Evolutionary conservation across 2,329 filamentous ascomycete genomes (phyloP).

Genomic region (Leptodontidium sp.): DNA sequence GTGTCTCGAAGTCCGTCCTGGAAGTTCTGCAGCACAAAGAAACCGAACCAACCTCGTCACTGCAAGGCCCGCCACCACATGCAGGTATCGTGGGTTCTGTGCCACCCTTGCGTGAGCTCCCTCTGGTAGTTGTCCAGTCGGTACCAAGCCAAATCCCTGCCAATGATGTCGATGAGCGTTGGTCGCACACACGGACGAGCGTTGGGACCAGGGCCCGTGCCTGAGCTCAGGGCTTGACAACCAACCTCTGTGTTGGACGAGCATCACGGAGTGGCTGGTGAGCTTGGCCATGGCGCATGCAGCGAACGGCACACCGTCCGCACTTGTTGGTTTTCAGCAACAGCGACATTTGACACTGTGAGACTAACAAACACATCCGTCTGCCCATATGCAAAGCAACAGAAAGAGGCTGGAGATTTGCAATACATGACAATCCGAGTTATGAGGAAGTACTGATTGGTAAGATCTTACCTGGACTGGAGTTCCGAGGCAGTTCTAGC

Average conservation of each 20-base stretch:
- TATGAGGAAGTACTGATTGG: too few relatives aligned
- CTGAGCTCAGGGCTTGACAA: conserved; percentile 17
- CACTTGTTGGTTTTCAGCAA: background rate
- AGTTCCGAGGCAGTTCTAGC: background rate
- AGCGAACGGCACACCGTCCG: background rate
- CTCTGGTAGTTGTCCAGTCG: background rate
- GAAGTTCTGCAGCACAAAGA: conserved; percentile 20
- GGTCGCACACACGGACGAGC: background rate
- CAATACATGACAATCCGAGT: background rate
- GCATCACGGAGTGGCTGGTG: conserved; percentile 23
- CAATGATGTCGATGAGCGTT: conserved; percentile 28
- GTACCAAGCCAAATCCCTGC: conserved; percentile 21
- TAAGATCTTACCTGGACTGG: background rate
- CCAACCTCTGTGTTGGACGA: conserved; percentile 9
- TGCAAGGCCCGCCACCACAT: conserved; percentile 18
- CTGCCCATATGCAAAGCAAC: background rate
- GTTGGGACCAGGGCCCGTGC: conserved; percentile 21
- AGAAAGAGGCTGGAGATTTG: background rate
- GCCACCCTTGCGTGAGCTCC: background rate
- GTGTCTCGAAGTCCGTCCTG: conserved; percentile 3
- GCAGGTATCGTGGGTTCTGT: conserved; percentile 22
- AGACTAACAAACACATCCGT: background rate
- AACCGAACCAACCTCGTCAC: conserved; percentile 24
- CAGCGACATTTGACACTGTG: background rate
- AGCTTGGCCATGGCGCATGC: conserved; percentile 12